Evolutionary conservation across 2,329 filamentous ascomycete species (phyloP).

Genomic region (Aspergillus tanneri): DNA sequence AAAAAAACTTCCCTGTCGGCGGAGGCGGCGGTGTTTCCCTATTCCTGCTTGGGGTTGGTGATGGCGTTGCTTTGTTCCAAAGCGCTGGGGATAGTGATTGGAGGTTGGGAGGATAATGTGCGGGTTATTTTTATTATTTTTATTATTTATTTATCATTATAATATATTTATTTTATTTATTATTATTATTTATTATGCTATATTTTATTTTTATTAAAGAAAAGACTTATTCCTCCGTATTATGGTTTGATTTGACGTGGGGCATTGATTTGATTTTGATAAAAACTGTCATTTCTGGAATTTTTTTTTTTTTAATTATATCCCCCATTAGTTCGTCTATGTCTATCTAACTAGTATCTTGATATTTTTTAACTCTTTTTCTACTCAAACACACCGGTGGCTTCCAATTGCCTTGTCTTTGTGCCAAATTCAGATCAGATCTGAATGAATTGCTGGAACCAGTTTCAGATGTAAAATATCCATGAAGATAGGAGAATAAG

Average conservation of each 20-base stretch:
- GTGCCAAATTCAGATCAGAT: constrained; percentile 22
- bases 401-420: constrained; percentile 17
- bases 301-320: no score
- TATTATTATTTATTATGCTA: no score
- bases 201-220: no score
- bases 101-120: constrained; percentile 12
- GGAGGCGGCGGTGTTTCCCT: constrained; percentile 13
- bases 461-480: not conserved
- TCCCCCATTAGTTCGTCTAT: no score
- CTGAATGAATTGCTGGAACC: not conserved
- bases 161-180: no score
- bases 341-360: no score
- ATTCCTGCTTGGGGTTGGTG: constrained; percentile 7
- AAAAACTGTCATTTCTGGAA: no score
- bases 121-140: constrained; percentile 12
- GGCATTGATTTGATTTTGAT: no score
- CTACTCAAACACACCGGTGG: not conserved
- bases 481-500: not conserved
- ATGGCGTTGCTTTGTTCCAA: constrained; percentile 21
- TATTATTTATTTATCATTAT: constrained; percentile 7
- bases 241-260: no score
- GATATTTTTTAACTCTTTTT: constrained; percentile 5
- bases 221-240: no score
- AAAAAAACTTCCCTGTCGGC: not conserved
- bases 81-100: constrained; percentile 15